Conservation (phyloP, 495 filamentous ascomycete genomes). For the Penicillium cinerascens region DNA sequence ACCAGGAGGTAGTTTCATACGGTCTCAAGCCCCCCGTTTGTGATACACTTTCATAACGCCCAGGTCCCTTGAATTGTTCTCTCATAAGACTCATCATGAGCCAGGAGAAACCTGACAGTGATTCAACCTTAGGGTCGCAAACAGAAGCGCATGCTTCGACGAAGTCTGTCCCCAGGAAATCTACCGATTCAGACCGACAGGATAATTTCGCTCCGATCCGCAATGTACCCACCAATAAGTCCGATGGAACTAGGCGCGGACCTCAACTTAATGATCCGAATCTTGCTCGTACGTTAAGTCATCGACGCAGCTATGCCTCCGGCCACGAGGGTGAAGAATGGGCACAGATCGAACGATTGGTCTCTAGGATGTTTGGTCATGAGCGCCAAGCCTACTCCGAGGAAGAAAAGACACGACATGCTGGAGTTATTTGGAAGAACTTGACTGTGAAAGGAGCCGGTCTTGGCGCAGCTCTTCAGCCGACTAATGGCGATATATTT, state of each 20-base stretch:
- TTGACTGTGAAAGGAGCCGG: constrained; percentile 65
- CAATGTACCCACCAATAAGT: neutral
- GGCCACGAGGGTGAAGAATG: constrained; percentile 46
- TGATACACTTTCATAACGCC: neutral
- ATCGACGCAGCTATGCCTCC: constrained; percentile 42
- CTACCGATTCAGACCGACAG: neutral
- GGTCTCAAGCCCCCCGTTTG: neutral
- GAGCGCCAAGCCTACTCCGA: constrained; percentile 58
- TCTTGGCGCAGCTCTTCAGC: constrained; percentile 63
- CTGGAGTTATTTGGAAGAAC: constrained; percentile 58
- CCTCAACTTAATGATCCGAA: constrained; percentile 45
- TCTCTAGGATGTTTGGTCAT: constrained; percentile 63
- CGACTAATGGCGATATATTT: constrained; percentile 61
- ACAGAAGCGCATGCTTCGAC: neutral
- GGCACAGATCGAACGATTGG: constrained; percentile 55
- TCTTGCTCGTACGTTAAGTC: constrained; percentile 48
- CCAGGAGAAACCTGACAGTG: neutral
- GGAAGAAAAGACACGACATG: constrained; percentile 59
- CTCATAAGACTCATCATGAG: neutral
- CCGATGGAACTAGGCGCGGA: neutral
- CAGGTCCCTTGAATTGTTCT: neutral
- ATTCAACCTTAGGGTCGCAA: neutral
- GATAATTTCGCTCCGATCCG: constrained; percentile 4
- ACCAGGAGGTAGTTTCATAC: neutral
- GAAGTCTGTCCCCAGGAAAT: neutral